Percentiles rank a stretch among this genome's conserved stretches.
These are phyloP conservation scores for Pythium brachiatum DNA, from an alignment of 352 stramenopile species.

Conservation along the genomic window DNA sequence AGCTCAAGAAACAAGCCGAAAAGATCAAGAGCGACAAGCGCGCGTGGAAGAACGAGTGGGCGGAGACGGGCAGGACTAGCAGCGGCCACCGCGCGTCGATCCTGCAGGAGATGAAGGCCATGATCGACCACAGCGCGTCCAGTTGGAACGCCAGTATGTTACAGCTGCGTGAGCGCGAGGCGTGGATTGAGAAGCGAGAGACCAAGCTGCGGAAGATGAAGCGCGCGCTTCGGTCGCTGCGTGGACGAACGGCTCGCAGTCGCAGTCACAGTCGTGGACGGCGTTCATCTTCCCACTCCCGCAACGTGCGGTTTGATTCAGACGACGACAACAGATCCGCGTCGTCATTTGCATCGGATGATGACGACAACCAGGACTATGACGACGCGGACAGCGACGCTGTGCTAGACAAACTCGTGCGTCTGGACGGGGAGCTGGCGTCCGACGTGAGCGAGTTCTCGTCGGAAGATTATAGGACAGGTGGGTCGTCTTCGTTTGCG, in stretches of 20 bases:
- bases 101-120: conserved; percentile 54
- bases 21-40: conserved; percentile 51
- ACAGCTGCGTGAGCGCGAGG: conserved; percentile 47
- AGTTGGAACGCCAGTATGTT: conserved; percentile 45
- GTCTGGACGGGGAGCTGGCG: conserved; percentile 24
- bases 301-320: conserved; percentile 8
- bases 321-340: not conserved
- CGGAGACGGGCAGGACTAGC: not conserved
- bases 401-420: conserved; percentile 21
- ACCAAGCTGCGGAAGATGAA: conserved; percentile 38
- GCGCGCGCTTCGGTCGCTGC: conserved; percentile 13
- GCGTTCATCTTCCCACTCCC: not conserved
- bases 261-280: not conserved
- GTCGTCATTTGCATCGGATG: not conserved
- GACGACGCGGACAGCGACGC: conserved; percentile 1
- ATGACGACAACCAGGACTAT: conserved; percentile 7
- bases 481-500: not conserved
- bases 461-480: conserved; percentile 2
- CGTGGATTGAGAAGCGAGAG: conserved; percentile 49
- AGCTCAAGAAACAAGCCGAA: conserved; percentile 48
- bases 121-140: conserved; percentile 52
- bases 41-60: conserved; percentile 45
- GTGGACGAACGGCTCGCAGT: conserved; percentile 9
- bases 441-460: conserved; percentile 30
- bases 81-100: conserved; percentile 28